Conservation (phyloP, 176 grass and related monocot genomes). For the Phoenix dactylifera region DNA sequence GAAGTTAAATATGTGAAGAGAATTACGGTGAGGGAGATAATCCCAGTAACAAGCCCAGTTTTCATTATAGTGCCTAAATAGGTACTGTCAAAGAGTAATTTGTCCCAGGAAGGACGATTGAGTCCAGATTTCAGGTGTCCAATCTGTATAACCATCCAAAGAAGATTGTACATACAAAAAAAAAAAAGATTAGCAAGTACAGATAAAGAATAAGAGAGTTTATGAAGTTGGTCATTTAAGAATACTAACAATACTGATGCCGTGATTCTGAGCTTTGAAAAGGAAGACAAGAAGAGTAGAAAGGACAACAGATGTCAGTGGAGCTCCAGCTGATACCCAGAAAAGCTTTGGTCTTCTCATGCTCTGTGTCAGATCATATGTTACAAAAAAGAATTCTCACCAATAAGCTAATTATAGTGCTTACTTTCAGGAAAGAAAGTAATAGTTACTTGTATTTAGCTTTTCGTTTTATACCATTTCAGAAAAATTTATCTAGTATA, state of each 20-base stretch:
- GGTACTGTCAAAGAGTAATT: constrained; percentile 51
- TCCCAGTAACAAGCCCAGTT: constrained; percentile 73
- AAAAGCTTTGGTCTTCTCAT: constrained; percentile 67
- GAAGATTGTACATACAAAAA: no score
- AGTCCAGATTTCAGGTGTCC: constrained; percentile 73
- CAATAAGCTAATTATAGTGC: no score
- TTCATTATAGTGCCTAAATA: constrained; percentile 63
- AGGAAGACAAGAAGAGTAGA: constrained; percentile 85
- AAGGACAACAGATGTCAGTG: constrained; percentile 62
- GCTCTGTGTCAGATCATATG: constrained; percentile 33
- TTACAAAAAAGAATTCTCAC: background rate
- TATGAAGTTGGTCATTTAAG: no score
- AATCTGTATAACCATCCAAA: constrained; percentile 32
- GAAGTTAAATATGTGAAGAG: background rate
- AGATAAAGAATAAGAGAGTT: no score
- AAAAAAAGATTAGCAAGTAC: no score
- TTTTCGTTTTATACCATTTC: no score
- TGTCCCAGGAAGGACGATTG: constrained; percentile 80
- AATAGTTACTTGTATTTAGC: no score
- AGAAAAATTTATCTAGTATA: no score
- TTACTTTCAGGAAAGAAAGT: no score
- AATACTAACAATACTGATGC: constrained; percentile 71
- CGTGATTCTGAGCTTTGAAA: constrained; percentile 72
- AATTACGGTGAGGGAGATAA: constrained; percentile 87
- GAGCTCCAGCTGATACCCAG: constrained; percentile 83